Percentiles rank a stretch among this genome's conserved stretches.
phyloP scores from a whole-genome alignment of 164 flowering plant species.

The Kalanchoe fedtschenkoi region DNA sequence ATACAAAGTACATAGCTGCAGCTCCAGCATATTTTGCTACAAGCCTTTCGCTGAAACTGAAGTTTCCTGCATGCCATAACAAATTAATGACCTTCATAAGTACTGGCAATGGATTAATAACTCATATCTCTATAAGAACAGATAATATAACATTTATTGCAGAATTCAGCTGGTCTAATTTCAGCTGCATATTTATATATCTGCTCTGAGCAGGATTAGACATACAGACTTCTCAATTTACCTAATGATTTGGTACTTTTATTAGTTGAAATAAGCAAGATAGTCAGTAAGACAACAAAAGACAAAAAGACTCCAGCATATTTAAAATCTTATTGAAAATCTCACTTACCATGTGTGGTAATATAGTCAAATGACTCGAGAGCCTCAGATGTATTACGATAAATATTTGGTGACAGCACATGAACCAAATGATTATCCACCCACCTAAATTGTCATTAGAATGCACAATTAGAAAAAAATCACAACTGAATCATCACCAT shows the following conservation, averaged over 20 bases:
- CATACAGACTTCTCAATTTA: neutral
- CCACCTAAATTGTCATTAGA: conserved; percentile 34
- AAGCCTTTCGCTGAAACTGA: conserved; percentile 60
- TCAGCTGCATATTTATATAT: too few relatives aligned
- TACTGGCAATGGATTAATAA: neutral
- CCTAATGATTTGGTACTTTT: neutral
- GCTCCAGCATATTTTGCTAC: conserved; percentile 84
- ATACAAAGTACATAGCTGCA: conserved; percentile 86
- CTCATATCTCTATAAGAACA: neutral
- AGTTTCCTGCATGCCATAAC: conserved; percentile 51
- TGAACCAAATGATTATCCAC: conserved; percentile 69
- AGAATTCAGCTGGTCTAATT: neutral
- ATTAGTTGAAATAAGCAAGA: too few relatives aligned
- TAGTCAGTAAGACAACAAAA: neutral
- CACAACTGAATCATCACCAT: neutral
- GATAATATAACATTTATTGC: neutral
- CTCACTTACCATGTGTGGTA: conserved; percentile 40
- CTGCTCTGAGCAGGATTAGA: neutral
- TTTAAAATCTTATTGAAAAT: too few relatives aligned
- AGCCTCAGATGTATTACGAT: conserved; percentile 46
- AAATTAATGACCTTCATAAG: neutral
- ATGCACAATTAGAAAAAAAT: conserved; percentile 1
- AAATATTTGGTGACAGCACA: conserved; percentile 54
- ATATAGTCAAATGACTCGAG: conserved; percentile 63
- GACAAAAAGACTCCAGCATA: too few relatives aligned